Evolutionary conservation across 805 yeast species (phyloP), one percentile per base, ranked within the genome.

Genomic region (Citeromyces matritensis): DNA sequence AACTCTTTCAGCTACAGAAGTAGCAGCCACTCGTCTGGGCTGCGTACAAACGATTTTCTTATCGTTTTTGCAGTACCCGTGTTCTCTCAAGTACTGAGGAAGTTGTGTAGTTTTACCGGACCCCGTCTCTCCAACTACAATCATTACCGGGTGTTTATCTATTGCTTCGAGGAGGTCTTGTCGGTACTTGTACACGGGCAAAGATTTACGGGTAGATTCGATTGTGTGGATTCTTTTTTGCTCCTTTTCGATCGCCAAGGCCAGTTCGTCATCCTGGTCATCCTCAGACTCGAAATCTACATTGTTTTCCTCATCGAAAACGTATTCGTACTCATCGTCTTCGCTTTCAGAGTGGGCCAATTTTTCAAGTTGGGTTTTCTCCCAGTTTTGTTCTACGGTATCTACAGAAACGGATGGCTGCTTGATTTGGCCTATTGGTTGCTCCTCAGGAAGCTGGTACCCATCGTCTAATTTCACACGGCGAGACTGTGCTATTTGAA

Each of bases 1-100:
- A 1, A 88, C 97, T 44, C 98, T 68, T 2, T 78, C 52, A 0
- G 98, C 95, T 30, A 85, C 94, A 30, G 83, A 76, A 32, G 73
- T 79, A 1, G 97, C 97, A 0, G 97, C 97, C 6, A 88, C 96
- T 45, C 97, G 63, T 44, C 97, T 68, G 0, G 97, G 97, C 50
- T 86, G 96, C 0, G 96, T 86, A 43, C 94, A 83, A 1, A 85
- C 95, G 4, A 86, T 63, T 25, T 38, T 71, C 39, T 62, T 58
- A 1, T 69, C 68, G 24, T 54, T 49, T 24, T 59, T 43, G 2
- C 85, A 65, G 42, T 74, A 84, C 0, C 95, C 94, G 14, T 79
- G 86, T 43, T 85, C 94, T 35, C 71, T 69, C 9, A 86, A 55
- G 45, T 75, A 86, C 44, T 86, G 96, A 0, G 96, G 95, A 7